A percentile compares a stretch with the other conserved stretches of the same genome.
These are phyloP conservation scores for Neurospora tetrasperma DNA, from an alignment of 495 filamentous ascomycete genomes.

Conservation along the genomic window DNA sequence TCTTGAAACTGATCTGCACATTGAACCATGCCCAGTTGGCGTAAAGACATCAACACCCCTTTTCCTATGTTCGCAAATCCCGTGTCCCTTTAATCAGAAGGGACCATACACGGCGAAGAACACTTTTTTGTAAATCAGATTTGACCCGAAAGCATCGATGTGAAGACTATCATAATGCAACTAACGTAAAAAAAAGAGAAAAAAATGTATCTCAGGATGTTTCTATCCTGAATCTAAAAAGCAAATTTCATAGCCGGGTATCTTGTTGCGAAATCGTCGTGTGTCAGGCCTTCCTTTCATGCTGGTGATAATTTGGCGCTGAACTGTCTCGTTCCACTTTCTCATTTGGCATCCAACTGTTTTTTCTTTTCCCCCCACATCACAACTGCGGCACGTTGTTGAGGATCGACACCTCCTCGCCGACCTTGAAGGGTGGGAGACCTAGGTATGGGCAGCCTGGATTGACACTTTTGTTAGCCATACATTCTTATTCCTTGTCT, in stretches of 20 bases:
- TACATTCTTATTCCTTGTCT: too few species aligned
- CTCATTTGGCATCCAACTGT: neutral
- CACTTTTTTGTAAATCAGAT: too few species aligned
- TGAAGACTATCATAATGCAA: too few species aligned
- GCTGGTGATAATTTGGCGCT: neutral
- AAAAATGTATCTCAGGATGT: neutral
- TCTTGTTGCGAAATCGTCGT: neutral
- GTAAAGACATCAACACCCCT: neutral
- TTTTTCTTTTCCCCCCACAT: neutral
- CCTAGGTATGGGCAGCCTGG: constrained; percentile 84
- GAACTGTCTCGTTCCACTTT: neutral
- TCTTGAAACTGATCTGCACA: neutral
- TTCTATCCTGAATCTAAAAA: neutral
- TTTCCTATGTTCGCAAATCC: neutral
- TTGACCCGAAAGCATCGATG: too few species aligned
- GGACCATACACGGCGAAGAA: too few species aligned
- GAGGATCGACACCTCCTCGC: constrained; percentile 79
- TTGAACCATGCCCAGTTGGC: neutral
- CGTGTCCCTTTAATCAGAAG: neutral
- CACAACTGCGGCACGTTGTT: constrained; percentile 83
- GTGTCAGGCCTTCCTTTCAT: neutral
- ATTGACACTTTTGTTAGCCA: constrained; percentile 20
- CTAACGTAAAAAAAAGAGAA: neutral
- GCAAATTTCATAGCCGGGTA: neutral
- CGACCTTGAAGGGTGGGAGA: constrained; percentile 89